Conservation (phyloP, 2,329 filamentous ascomycete species). For the Pseudodiploospora longispora region DNA sequence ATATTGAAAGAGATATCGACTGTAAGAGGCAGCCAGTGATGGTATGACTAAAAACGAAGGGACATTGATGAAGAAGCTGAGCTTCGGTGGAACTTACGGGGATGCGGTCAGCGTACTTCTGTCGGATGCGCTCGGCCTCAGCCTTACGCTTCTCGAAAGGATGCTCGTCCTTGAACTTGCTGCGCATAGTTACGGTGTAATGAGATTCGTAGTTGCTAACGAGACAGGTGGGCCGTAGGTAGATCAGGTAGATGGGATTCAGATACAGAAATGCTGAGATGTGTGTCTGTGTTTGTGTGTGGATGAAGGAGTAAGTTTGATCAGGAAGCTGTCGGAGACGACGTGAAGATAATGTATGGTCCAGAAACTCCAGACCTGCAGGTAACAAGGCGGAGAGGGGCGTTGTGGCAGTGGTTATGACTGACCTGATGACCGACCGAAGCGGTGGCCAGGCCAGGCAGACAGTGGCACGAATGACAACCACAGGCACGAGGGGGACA, state of each 20-base stretch:
- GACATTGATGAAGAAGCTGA: background rate
- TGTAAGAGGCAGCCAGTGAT: background rate
- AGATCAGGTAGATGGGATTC: background rate
- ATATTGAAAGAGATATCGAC: no score
- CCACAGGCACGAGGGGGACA: slow-evolving; percentile 1
- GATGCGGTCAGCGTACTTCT: slow-evolving; percentile 98
- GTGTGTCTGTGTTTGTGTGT: no score
- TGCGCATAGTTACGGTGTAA: slow-evolving; percentile 65
- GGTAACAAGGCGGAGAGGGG: slow-evolving; percentile 9
- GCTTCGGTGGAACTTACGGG: slow-evolving; percentile 57
- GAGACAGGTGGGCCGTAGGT: slow-evolving; percentile 1
- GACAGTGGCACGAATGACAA: slow-evolving; percentile 9
- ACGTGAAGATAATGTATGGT: no score
- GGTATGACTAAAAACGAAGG: background rate
- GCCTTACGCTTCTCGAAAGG: slow-evolving; percentile 99
- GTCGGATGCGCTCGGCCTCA: slow-evolving; percentile 96
- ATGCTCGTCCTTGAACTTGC: slow-evolving; percentile 99
- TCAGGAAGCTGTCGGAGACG: no score
- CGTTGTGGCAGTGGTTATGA: slow-evolving; percentile 7
- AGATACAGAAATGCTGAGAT: no score
- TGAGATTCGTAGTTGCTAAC: background rate
- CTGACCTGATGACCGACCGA: slow-evolving; percentile 9
- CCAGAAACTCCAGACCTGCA: background rate
- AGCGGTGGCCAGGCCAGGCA: slow-evolving; percentile 15
- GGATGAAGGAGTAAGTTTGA: no score